Conservation (phyloP, 2,329 filamentous ascomycete species). For the Aspergillus sergii region DNA sequence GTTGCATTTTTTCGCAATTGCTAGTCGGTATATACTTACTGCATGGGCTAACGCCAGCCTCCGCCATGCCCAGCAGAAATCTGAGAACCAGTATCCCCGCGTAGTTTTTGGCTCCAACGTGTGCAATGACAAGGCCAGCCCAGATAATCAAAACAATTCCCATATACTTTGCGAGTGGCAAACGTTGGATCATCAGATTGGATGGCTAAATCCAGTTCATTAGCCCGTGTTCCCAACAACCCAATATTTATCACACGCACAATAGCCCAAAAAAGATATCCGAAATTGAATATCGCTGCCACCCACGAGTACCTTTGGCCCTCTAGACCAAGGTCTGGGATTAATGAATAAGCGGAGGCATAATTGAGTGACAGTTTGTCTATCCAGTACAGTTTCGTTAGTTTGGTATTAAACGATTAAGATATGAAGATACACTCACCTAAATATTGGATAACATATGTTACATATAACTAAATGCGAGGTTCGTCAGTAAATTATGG, state of each 20-base stretch:
- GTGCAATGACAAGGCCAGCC: slow-evolving; percentile 43
- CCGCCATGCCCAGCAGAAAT: slow-evolving; percentile 50
- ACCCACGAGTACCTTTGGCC: slow-evolving; percentile 51
- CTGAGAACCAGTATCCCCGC: slow-evolving; percentile 49
- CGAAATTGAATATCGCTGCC: slow-evolving; percentile 48
- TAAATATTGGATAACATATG: slow-evolving; percentile 53
- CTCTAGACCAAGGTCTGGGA: slow-evolving; percentile 44
- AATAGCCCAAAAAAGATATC: slow-evolving; percentile 37
- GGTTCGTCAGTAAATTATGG: slow-evolving; percentile 22
- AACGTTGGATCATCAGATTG: slow-evolving; percentile 45
- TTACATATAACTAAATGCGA: slow-evolving; percentile 30
- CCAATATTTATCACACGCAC: neutral
- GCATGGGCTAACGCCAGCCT: slow-evolving; percentile 38
- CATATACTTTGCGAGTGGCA: slow-evolving; percentile 47
- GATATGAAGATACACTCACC: slow-evolving; percentile 22
- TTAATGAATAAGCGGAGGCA: slow-evolving; percentile 47
- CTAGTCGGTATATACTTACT: slow-evolving; percentile 19
- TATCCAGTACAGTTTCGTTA: slow-evolving; percentile 7
- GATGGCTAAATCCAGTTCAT: slow-evolving; percentile 33
- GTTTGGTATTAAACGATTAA: neutral
- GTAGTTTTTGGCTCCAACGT: slow-evolving; percentile 43
- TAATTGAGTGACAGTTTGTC: slow-evolving; percentile 36
- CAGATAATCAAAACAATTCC: slow-evolving; percentile 46
- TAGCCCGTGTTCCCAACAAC: slow-evolving; percentile 16
- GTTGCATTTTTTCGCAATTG: neutral